phyloP scores from a whole-genome alignment of 2,329 filamentous ascomycete species.

The Fusarium acutatum region DNA sequence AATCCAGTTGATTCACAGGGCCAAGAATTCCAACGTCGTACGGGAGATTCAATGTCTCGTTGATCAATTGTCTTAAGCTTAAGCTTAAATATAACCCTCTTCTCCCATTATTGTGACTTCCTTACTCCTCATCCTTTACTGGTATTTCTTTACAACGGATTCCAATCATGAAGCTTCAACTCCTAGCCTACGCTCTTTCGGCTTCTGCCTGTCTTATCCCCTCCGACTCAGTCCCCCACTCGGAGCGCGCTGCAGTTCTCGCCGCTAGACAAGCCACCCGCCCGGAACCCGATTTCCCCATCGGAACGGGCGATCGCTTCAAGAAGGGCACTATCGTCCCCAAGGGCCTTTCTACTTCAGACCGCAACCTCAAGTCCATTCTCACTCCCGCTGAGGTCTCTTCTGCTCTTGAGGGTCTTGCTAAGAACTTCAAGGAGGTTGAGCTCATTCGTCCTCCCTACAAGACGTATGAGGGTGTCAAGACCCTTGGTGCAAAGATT shows the following conservation, averaged over 20 bases:
- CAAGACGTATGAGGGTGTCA: constrained; percentile 54
- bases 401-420: constrained; percentile 54
- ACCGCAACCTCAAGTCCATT: constrained; percentile 52
- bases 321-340: constrained; percentile 49
- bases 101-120: not conserved
- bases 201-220: constrained; percentile 50
- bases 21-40: not conserved
- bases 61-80: not conserved
- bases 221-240: constrained; percentile 44
- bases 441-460: constrained; percentile 53
- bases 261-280: constrained; percentile 22
- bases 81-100: constrained; percentile 23
- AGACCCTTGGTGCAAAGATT: constrained; percentile 52
- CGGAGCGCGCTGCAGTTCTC: constrained; percentile 13
- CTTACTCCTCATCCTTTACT: not conserved
- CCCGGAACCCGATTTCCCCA: constrained; percentile 43
- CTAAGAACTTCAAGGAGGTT: constrained; percentile 49
- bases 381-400: constrained; percentile 56
- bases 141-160: not conserved
- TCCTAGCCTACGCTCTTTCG: constrained; percentile 34
- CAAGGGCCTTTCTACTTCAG: constrained; percentile 45
- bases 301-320: constrained; percentile 55
- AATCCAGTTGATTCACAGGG: not conserved
- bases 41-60: not conserved
- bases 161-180: constrained; percentile 42